These are phyloP conservation scores for Trichosporon sp. DNA, from an alignment of 1,284 basidiomycete species.

Conservation along the genomic window DNA sequence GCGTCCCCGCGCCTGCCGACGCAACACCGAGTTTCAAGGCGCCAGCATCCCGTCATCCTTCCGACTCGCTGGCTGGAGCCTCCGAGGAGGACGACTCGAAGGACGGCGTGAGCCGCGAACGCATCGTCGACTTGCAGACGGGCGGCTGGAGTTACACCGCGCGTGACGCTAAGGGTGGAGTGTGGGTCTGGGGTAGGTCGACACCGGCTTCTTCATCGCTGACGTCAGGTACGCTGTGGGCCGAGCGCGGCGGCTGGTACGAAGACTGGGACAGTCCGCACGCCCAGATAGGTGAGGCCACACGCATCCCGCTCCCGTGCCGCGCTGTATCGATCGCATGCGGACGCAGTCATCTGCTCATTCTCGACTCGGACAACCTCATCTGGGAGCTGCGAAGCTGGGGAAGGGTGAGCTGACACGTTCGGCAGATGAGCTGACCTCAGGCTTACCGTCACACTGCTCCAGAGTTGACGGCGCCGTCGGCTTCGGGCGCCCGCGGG, in stretches of 20 bases:
- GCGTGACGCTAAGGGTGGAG: conserved; percentile 60
- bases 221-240: background rate
- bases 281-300: conserved; percentile 28
- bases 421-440: background rate
- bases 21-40: conserved; percentile 1
- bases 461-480: conserved; percentile 28
- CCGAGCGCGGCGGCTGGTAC: conserved; percentile 48
- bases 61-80: background rate
- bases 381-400: conserved; percentile 42
- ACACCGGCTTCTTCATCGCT: background rate
- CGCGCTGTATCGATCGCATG: conserved; percentile 28
- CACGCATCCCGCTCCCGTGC: conserved; percentile 36
- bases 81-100: background rate
- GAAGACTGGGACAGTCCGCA: conserved; percentile 27
- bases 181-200: conserved; percentile 73
- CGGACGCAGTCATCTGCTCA: conserved; percentile 35
- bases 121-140: conserved; percentile 68
- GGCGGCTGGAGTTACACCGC: conserved; percentile 61
- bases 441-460: conserved; percentile 41
- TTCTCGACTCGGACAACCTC: conserved; percentile 42
- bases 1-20: background rate
- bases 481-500: conserved; percentile 21
- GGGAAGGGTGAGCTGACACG: conserved; percentile 32
- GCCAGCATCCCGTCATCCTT: background rate
- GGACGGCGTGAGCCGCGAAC: conserved; percentile 3